Evolutionary conservation across 257 asterid species (phyloP).

Genomic region (Mitragyna speciosa): DNA sequence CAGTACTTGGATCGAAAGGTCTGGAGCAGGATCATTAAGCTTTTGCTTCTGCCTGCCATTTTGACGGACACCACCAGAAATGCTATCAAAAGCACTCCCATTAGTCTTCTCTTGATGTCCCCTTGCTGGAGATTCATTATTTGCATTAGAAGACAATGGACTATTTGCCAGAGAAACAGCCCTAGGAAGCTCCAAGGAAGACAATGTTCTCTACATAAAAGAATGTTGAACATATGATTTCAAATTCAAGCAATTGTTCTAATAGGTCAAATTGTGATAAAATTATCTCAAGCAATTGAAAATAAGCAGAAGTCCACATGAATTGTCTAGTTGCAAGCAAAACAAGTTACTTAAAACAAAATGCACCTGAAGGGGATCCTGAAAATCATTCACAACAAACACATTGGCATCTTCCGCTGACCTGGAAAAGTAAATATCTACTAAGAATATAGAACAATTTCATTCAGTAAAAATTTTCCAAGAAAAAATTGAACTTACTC

Average conservation of each 20-base stretch:
- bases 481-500: background rate
- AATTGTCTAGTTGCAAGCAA: background rate
- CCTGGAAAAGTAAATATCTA: constrained; percentile 48
- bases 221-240: constrained; percentile 10
- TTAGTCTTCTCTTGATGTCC: constrained; percentile 36
- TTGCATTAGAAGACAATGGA: constrained; percentile 44
- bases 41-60: constrained; percentile 66
- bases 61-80: constrained; percentile 38
- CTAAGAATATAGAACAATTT: constrained; percentile 11
- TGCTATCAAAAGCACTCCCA: constrained; percentile 38
- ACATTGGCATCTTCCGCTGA: constrained; percentile 95
- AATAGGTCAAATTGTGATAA: background rate
- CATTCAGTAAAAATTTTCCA: background rate
- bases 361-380: constrained; percentile 90
- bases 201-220: constrained; percentile 64
- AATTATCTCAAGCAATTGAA: background rate
- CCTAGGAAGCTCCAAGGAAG: constrained; percentile 91
- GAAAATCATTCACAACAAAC: constrained; percentile 89
- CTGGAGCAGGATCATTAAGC: constrained; percentile 83
- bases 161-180: constrained; percentile 58
- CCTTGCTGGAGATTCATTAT: constrained; percentile 42
- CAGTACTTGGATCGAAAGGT: constrained; percentile 83
- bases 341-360: constrained; percentile 21
- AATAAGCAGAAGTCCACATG: background rate
- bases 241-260: background rate